Evolutionary conservation across 202 grass and related monocot genomes (phyloP).

Genomic region (Carex arenaria): DNA sequence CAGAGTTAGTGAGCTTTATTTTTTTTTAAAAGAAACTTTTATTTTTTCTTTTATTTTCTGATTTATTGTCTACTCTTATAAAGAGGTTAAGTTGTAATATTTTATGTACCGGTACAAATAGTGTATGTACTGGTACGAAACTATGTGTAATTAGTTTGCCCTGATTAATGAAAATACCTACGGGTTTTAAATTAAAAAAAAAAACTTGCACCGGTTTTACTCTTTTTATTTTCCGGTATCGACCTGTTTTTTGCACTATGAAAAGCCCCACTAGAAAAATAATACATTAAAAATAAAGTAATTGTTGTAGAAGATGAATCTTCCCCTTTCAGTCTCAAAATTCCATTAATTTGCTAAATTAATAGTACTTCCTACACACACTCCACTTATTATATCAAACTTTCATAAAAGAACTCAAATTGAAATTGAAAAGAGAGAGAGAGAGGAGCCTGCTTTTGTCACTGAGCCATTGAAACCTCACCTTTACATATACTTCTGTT

Average conservation of each 20-base stretch:
- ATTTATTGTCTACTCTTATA: too few species aligned
- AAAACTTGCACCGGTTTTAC: too few species aligned
- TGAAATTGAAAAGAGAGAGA: not conserved
- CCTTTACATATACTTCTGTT: not conserved
- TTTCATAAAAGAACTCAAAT: not conserved
- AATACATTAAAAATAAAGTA: not conserved
- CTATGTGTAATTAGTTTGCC: too few species aligned
- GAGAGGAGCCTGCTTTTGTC: not conserved
- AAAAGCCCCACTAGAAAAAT: not conserved
- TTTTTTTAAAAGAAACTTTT: too few species aligned
- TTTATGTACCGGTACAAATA: too few species aligned
- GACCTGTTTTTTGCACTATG: not conserved
- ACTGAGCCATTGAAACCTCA: not conserved
- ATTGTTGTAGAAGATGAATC: not conserved
- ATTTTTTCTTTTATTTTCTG: too few species aligned
- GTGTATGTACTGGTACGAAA: too few species aligned
- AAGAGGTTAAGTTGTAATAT: too few species aligned
- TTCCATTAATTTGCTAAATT: slow-evolving; percentile 2
- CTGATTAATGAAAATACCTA: too few species aligned
- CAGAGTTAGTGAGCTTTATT: too few species aligned
- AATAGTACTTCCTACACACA: slow-evolving; percentile 11
- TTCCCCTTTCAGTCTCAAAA: not conserved
- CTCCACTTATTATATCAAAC: slow-evolving; percentile 11
- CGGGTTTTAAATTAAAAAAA: too few species aligned
- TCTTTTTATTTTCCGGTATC: too few species aligned